These are phyloP conservation scores for Nissolia schottii DNA, from an alignment of 306 rosid species.

Conservation along the genomic window DNA sequence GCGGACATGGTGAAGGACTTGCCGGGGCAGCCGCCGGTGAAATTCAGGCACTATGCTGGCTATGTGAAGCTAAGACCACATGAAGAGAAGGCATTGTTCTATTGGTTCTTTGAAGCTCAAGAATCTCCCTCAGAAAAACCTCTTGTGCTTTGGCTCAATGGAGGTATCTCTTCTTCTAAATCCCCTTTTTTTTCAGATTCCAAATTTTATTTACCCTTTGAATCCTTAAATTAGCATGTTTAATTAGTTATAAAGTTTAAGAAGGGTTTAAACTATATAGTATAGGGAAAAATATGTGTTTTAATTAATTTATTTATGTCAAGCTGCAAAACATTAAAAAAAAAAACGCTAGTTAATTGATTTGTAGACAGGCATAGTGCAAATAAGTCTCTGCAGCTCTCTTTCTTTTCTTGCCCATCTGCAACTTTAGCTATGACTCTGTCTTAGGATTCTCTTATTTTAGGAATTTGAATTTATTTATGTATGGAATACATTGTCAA, in stretches of 20 bases:
- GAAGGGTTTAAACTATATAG: too few relatives aligned
- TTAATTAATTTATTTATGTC: too few relatives aligned
- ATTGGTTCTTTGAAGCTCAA: slow-evolving; percentile 75
- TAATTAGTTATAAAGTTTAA: too few relatives aligned
- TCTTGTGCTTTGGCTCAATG: slow-evolving; percentile 72
- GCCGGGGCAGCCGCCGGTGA: slow-evolving; percentile 59
- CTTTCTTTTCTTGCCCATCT: neutral
- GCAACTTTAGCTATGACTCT: neutral
- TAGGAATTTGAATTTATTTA: too few relatives aligned
- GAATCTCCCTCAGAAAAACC: slow-evolving; percentile 37
- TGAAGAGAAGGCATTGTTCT: slow-evolving; percentile 51
- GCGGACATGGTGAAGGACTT: slow-evolving; percentile 48
- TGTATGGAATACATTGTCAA: too few relatives aligned
- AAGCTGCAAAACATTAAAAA: too few relatives aligned
- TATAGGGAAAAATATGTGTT: too few relatives aligned
- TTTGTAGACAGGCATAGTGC: neutral
- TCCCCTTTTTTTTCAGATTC: neutral
- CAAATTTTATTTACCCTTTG: neutral
- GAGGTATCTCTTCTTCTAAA: slow-evolving; percentile 34
- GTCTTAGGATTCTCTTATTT: neutral
- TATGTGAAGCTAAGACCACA: slow-evolving; percentile 37
- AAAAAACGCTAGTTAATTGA: too few relatives aligned
- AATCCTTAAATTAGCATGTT: neutral
- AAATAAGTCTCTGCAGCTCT: neutral
- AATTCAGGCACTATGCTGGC: slow-evolving; percentile 58